Evolutionary conservation across 75 land plant species (phyloP).

Genomic region (Picea glauca): DNA sequence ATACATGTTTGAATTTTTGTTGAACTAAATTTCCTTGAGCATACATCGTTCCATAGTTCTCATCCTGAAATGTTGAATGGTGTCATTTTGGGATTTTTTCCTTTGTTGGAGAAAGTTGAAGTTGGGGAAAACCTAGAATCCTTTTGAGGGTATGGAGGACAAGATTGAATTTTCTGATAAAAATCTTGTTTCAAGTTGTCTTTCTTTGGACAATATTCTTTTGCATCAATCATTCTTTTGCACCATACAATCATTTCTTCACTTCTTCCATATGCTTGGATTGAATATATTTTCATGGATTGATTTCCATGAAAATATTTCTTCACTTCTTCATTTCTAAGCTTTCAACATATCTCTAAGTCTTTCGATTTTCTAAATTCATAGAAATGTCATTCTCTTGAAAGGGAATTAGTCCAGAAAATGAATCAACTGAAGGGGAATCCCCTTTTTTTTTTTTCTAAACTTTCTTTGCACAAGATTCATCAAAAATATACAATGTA

Average conservation of each 20-base stretch:
- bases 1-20: no score
- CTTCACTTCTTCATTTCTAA: neutral
- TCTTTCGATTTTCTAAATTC: neutral
- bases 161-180: constrained; percentile 22
- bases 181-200: neutral
- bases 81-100: constrained; percentile 7
- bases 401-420: neutral
- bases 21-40: no score
- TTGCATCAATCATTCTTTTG: neutral
- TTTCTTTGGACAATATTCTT: neutral
- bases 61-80: constrained; percentile 19
- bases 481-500: neutral
- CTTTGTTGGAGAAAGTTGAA: neutral
- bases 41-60: constrained; percentile 9
- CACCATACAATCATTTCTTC: neutral
- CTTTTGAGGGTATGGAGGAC: constrained; percentile 62
- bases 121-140: constrained; percentile 27
- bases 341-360: neutral
- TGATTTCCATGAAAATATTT: neutral
- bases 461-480: neutral
- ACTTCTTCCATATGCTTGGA: constrained; percentile 5
- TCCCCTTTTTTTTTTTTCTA: neutral
- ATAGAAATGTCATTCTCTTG: neutral
- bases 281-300: neutral
- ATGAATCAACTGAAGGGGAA: constrained; percentile 1